Base-by-base conservation (phyloP, 1,284 basidiomycete species). In the Microbotryum saponariae region DNA sequence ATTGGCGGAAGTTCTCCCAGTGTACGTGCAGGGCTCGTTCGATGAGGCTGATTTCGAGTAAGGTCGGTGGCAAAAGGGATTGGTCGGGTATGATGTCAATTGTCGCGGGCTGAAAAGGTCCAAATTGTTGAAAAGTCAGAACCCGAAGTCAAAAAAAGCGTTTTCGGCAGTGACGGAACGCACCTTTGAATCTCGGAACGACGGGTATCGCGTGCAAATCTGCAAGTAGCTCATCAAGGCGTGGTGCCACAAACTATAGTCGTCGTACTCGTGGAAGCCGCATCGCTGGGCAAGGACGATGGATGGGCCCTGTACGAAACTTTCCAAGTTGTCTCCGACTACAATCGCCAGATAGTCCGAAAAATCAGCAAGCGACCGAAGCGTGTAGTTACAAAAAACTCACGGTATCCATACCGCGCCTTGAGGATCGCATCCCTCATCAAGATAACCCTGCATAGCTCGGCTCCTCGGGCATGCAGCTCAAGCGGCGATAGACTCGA, bases 151-250 rank as follows among this genome's bases (percentile, higher is more conserved):
- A 20, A 33, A 8, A 6, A 46, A 5, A 2, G 25, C 4, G 8
- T 20, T 23, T 14, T 9, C 51, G 37, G 44, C 20, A 16, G 23
- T 20, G 10, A 27, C 10, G 20, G 10, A 7, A 51, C 61, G 31
- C 37, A 66, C 64, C 56, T 67, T 62, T 6, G 58, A 56, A 3
- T 57, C 60, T n/a, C 37, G 20, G 42, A 64, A 62, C 0, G 54
- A 29, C 14, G 65, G 65, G 37, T 67, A 67, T 21, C 65, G 58
- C 18, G 61, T 60, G 29, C 58, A 64, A 3, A 67, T 54, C 54
- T 67, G 65, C 14, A 67, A 47, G n/a, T 64, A 67, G 12, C 45
- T 55, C 65, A 64, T 61, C 29, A 64, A 46, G 5, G 60, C 55
- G 31, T 67, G 65, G 23, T 67, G 65, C 60, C 59, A 62, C 53